Conservation (phyloP, 345 rosid genomes). For the Arabidopsis arenosa region DNA sequence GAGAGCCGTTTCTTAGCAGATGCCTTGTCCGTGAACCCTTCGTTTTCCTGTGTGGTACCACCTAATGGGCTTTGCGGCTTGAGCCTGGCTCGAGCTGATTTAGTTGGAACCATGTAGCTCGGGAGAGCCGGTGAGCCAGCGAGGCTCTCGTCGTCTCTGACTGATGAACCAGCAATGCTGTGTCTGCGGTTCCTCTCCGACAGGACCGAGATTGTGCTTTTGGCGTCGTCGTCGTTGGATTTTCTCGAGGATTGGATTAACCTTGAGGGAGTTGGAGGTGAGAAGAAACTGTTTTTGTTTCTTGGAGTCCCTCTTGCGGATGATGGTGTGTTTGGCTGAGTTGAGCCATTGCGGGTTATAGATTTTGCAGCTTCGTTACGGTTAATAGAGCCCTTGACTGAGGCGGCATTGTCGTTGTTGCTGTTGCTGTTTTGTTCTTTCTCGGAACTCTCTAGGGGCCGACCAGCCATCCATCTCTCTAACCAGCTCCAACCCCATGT, state of each 20-base stretch:
- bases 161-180: conserved; percentile 64
- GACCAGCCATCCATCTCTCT: conserved; percentile 96
- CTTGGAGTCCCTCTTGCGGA: conserved; percentile 63
- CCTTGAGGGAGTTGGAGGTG: conserved; percentile 71
- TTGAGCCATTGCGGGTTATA: conserved; percentile 65
- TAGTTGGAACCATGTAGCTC: conserved; percentile 90
- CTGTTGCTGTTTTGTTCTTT: conserved; percentile 53
- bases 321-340: conserved; percentile 59
- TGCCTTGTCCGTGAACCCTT: conserved; percentile 62
- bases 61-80: conserved; percentile 61
- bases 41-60: conserved; percentile 49
- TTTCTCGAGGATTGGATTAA: conserved; percentile 59
- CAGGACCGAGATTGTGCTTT: conserved; percentile 69
- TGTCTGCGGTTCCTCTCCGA: conserved; percentile 71
- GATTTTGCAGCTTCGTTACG: conserved; percentile 68
- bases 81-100: conserved; percentile 86
- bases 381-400: conserved; percentile 53
- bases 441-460: conserved; percentile 77
- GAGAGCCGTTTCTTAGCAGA: conserved; percentile 81
- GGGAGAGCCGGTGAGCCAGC: conserved; percentile 66
- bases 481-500: conserved; percentile 99
- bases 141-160: conserved; percentile 81
- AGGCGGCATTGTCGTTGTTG: conserved; percentile 51
- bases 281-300: conserved; percentile 52
- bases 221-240: conserved; percentile 74